A percentile compares a stretch with the other conserved stretches of the same genome.
Conservation (phyloP, 2,329 filamentous ascomycete genomes). For the Curvularia lunata region DNA sequence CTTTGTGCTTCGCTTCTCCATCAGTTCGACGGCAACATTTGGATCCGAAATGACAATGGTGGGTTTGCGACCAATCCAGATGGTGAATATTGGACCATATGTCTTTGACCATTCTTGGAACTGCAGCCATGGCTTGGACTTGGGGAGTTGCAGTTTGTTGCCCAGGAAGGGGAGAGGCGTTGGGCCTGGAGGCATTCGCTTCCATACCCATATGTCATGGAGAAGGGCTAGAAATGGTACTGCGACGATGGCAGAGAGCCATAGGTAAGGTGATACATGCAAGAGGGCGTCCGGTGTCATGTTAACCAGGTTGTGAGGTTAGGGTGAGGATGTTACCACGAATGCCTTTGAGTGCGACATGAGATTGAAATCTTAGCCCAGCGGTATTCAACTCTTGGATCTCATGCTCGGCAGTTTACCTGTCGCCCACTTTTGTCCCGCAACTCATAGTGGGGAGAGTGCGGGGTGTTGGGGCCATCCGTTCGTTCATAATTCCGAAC, state of each 20-base stretch:
- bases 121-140: slow-evolving; percentile 44
- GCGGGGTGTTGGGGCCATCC: slow-evolving; percentile 16
- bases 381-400: slow-evolving; percentile 7
- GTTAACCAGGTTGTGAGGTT: slow-evolving; percentile 3
- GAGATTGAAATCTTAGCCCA: slow-evolving; percentile 13
- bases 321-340: neutral
- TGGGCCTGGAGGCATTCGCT: slow-evolving; percentile 56
- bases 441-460: slow-evolving; percentile 9
- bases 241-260: slow-evolving; percentile 36
- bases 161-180: slow-evolving; percentile 55
- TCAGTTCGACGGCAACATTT: slow-evolving; percentile 52
- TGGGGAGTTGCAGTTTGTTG: slow-evolving; percentile 43
- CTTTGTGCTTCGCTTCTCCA: slow-evolving; percentile 56
- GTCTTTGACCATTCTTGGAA: slow-evolving; percentile 54
- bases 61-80: slow-evolving; percentile 57
- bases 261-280: slow-evolving; percentile 28
- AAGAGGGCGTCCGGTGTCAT: slow-evolving; percentile 39
- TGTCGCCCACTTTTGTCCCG: slow-evolving; percentile 23
- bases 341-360: neutral
- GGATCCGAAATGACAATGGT: slow-evolving; percentile 56
- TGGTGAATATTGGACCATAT: slow-evolving; percentile 57
- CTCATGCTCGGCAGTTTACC: slow-evolving; percentile 31
- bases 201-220: slow-evolving; percentile 39
- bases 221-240: slow-evolving; percentile 35
- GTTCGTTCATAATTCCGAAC: slow-evolving; percentile 4